phyloP scores from a whole-genome alignment of 2,329 filamentous ascomycete species.

The Apiospora arundinis region DNA sequence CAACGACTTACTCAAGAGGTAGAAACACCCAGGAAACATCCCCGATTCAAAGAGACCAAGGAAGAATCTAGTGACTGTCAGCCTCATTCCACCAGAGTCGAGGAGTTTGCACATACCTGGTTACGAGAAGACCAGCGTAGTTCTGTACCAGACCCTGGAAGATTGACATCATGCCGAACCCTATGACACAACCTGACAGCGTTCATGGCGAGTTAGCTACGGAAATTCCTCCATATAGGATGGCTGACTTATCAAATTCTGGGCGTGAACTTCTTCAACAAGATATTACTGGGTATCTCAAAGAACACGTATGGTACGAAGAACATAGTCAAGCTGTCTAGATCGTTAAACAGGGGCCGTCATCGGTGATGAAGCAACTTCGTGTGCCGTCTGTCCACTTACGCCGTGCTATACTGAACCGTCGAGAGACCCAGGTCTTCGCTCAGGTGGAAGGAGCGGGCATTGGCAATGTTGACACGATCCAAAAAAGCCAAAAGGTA shows the following conservation, averaged over 20 bases:
- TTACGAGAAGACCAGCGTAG: conserved; percentile 78
- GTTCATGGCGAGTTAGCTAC: conserved; percentile 22
- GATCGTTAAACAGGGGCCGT: conserved; percentile 25
- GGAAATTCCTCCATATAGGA: conserved; percentile 62
- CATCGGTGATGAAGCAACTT: neutral
- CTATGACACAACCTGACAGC: conserved; percentile 83
- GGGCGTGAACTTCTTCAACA: conserved; percentile 65
- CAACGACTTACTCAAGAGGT: conserved; percentile 72
- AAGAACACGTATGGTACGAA: conserved; percentile 78
- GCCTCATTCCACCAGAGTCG: neutral
- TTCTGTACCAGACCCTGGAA: conserved; percentile 80
- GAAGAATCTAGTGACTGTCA: neutral
- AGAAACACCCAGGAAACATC: conserved; percentile 76
- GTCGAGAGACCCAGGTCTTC: conserved; percentile 66
- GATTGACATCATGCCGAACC: conserved; percentile 78
- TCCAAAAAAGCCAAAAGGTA: conserved; percentile 49
- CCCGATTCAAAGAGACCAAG: conserved; percentile 70
- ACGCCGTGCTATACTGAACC: conserved; percentile 71
- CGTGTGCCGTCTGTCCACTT: neutral
- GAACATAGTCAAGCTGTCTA: conserved; percentile 71
- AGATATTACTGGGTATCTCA: conserved; percentile 76
- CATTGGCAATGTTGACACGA: conserved; percentile 82
- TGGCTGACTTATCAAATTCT: conserved; percentile 44
- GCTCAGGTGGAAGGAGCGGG: conserved; percentile 69
- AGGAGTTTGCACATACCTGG: conserved; percentile 74